Percentiles rank a stretch among this genome's conserved stretches.
phyloP scores from a whole-genome alignment of 371 early-diverging fungal genomes.

The Mortierella sp. region DNA sequence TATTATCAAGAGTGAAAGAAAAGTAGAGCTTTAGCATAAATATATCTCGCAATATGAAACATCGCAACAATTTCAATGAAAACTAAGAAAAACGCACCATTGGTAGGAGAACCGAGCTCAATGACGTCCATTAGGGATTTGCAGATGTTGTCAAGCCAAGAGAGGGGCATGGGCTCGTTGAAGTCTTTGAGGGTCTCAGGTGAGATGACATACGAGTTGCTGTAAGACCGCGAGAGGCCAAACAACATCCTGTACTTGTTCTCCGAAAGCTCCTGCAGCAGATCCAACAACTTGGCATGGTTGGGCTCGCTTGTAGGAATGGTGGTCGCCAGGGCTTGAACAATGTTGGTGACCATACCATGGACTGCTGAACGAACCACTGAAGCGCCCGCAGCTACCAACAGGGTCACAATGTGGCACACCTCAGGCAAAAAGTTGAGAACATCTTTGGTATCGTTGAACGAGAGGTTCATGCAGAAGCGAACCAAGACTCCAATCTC shows the following conservation, averaged over 20 bases:
- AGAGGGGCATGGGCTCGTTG: slow-evolving; percentile 78
- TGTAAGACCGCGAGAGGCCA: slow-evolving; percentile 81
- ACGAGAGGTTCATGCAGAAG: slow-evolving; percentile 91
- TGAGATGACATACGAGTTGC: slow-evolving; percentile 78
- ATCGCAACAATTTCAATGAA: not conserved
- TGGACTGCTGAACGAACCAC: slow-evolving; percentile 91
- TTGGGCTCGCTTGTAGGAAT: slow-evolving; percentile 77
- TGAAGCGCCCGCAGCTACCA: slow-evolving; percentile 90
- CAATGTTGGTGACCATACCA: slow-evolving; percentile 90
- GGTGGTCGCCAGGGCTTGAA: slow-evolving; percentile 89
- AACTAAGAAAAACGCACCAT: slow-evolving; percentile 61
- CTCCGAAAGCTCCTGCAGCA: slow-evolving; percentile 82
- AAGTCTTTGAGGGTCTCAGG: slow-evolving; percentile 76
- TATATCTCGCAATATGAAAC: no score
- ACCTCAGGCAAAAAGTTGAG: slow-evolving; percentile 89
- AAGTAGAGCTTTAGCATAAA: slow-evolving; percentile 9
- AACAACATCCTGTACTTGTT: slow-evolving; percentile 85
- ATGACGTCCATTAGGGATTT: slow-evolving; percentile 86
- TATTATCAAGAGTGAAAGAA: slow-evolving; percentile 25
- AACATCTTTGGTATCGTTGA: slow-evolving; percentile 87
- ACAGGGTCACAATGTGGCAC: slow-evolving; percentile 85
- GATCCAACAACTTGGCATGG: slow-evolving; percentile 69
- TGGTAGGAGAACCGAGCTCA: slow-evolving; percentile 81
- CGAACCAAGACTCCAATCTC: slow-evolving; percentile 91
- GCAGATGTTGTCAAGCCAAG: slow-evolving; percentile 86